Evolutionary conservation across 768 basidiomycete genomes (phyloP).

Genomic region (Lactifluus pinguis): DNA sequence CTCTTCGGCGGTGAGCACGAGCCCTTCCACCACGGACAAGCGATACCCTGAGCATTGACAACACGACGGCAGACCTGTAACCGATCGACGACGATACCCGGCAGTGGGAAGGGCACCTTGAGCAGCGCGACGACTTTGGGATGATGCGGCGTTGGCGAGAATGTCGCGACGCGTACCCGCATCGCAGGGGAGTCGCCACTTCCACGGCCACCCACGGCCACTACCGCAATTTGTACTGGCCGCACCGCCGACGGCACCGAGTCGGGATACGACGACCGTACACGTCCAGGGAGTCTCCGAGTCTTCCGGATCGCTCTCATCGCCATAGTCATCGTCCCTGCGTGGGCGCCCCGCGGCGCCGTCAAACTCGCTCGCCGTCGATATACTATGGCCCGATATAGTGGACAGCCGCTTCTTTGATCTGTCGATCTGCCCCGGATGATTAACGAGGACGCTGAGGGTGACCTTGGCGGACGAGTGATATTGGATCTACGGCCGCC

Average conservation of each 20-base stretch:
- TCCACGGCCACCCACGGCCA: conserved; percentile 24
- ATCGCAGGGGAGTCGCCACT: no score
- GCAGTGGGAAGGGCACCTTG: conserved; percentile 83
- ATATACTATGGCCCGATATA: conserved; percentile 31
- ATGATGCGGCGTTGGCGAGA: conserved; percentile 91
- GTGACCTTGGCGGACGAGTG: background rate
- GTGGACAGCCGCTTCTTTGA: conserved; percentile 9
- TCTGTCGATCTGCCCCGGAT: conserved; percentile 47
- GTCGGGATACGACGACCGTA: conserved; percentile 66
- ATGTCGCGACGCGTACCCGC: conserved; percentile 65
- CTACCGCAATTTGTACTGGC: conserved; percentile 24
- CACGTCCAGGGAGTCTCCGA: conserved; percentile 93
- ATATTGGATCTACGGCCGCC: no score
- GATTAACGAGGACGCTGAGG: conserved; percentile 5
- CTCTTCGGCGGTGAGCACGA: conserved; percentile 78
- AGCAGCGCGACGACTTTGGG: conserved; percentile 89
- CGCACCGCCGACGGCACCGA: conserved; percentile 46
- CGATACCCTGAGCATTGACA: conserved; percentile 29
- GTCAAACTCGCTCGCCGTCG: conserved; percentile 9
- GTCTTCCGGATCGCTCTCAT: conserved; percentile 92
- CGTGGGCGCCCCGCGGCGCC: background rate
- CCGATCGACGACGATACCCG: conserved; percentile 62
- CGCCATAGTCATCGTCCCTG: conserved; percentile 40
- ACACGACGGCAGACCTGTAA: conserved; percentile 45
- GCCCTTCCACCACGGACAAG: conserved; percentile 30